Base-by-base conservation (phyloP, 768 basidiomycete genomes). In the Royoungia palumana region DNA sequence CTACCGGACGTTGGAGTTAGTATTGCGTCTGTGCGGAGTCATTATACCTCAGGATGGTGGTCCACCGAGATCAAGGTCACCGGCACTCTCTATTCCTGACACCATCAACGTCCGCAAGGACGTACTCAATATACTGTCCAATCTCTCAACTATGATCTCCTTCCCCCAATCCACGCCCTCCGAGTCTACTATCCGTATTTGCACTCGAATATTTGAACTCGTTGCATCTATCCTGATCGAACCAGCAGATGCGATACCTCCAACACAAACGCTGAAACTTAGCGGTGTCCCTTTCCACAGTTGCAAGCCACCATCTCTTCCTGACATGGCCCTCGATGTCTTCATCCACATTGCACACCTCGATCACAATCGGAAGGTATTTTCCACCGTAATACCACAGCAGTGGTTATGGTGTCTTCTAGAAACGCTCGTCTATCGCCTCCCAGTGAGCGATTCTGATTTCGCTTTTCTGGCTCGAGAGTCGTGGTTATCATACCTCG, bases 391-490 rank as follows among this genome's bases (percentile, higher is more conserved):
- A 13, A 72, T 94, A 9, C 78, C 87, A 2, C 67, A 76, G 41
- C 58, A 68, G 5, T 78, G 79, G 56, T 64, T 93, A 32, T 80
- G 81, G 72, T 61, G 65, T 39, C 66, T 92, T 28, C 81, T 95
- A 57, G 76, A 79, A 41, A 75, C 81, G 7, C 79, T 95, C 14
- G 77, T 94, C 49, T 84, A 85, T 59, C 82, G 93, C 38, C 76
- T 97, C n/a, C 95, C 95, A 6, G 67, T 96, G 40, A 67, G 79
- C 21, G 85, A 89, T 49, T 65, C 74, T 16, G 93, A 96, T 67
- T 89, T 90, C 64, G 70, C 82, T 60, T 68, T 87, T 53, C 68
- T 81, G 56, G 68, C 72, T 46, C 74, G 81, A 54, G 85, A 89
- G 60, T 60, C 70, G 19, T 92, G 89, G 83, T 65, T 94, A 38